Base-by-base conservation (phyloP, 176 grass and related monocot species). In the Coix lacrymajobi region DNA sequence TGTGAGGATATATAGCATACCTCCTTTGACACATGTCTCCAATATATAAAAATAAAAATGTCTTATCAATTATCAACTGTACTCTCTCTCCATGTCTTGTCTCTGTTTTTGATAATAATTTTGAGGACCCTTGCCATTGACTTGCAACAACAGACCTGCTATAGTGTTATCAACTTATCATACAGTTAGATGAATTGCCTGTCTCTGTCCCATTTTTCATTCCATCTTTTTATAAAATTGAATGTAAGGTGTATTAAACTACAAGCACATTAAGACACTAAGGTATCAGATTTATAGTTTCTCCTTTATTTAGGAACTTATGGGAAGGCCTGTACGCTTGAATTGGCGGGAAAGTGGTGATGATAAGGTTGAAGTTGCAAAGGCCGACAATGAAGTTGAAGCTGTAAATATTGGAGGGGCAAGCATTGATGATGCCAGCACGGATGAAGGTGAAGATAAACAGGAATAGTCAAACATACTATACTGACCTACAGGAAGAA, bases 321-420 rank as follows among this genome's bases (percentile, higher is more conserved):
- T 97, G 95, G 95, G 80, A 54, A 92, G 95, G 68, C 81, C 92
- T 64, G 62, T 92, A 83, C 88, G 32, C 26, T 62, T 97, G 83
- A 91, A 65, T 86, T 89, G 93, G 69, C 73, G 86, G 58, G 70
- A 86, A 62, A 80, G 17, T 29, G 71, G 13, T 40, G 87, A 87
- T 81, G 84, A 86, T 62, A 81, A 83, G 46, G 72, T 73, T 74
- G 87, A 87, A 67, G 87, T 5, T 69, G 79, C 71, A 69, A 71
- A 87, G 33, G 66, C 77, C 54, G 77, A 91, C 41, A 34, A 30
- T 78, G 71, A 75, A 84, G 33, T 79, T 57, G 40, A 93, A 56
- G 77, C 8, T 79, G 83, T 65, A 66, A 85, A 87, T 66, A 57
- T 83, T 68, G 68, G 90, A 54, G 88, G 62, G 81, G 87, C 37